Evolutionary conservation across 495 filamentous ascomycete genomes (phyloP), one percentile per base, ranked within the genome.

Genomic region (Neurospora sp.): DNA sequence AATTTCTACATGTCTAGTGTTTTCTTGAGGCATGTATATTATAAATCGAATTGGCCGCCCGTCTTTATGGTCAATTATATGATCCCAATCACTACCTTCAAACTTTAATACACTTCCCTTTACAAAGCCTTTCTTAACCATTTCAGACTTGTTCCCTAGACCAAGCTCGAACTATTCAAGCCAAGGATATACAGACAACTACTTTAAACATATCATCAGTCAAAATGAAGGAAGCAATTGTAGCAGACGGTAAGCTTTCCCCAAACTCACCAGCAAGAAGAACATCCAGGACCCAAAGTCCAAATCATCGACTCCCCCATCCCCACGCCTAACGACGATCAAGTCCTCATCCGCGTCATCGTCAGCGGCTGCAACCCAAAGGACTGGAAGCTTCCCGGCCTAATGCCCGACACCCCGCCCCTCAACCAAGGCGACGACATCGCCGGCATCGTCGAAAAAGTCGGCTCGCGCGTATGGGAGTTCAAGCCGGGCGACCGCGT

Each of bases 291-390:
- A 48, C 76, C 84, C 24, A 82, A 82, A 73, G 90, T 92, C 82
- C 75, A 88, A 59, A 88, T 93, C 73, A 81, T 89, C 69, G 89
- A 93, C 74, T 85, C 85, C 39, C 84, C 88, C n/a, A 86, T 92
- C 72, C 92, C 92, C 1, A 81, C 81, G 28, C 90, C 90, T 0
- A 83, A 85, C 66, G 81, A 85, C 5, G 85, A 88, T 72, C 87
- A 96, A 73, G 82, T 94, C 34, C 84, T 94, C 19, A 94, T 92
- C 76, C 88, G 89, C 73, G 90, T 93, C 42, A 82, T 91, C 13
- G 89, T 90, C 7, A 86, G 85, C 45, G 91, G 90, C 24, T 89
- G 88, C 28, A 94, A 94, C 79, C 93, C 93, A 4, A 94, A 94
- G 77, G 93, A 95, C 82, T 93, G 91, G 92, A 93, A 91, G 75